phyloP scores from a whole-genome alignment of 768 basidiomycete genomes.

The Boletus edulis region DNA sequence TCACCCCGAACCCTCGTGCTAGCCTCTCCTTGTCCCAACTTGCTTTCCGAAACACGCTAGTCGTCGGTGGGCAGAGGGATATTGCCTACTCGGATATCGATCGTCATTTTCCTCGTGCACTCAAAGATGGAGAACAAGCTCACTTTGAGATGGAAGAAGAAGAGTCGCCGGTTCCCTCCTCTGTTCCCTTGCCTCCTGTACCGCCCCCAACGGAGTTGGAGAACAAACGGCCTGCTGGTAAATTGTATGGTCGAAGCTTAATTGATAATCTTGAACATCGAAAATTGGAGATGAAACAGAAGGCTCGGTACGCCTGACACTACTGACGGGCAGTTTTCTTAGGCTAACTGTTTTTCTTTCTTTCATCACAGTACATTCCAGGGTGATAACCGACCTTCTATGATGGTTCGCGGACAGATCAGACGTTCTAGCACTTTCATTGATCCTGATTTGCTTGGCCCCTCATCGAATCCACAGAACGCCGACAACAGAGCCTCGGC shows the following conservation, averaged over 20 bases:
- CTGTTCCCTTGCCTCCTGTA: slow-evolving; percentile 30
- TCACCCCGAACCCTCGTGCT: slow-evolving; percentile 74
- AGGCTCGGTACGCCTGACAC: slow-evolving; percentile 63
- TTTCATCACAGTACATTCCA: slow-evolving; percentile 64
- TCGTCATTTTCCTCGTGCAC: slow-evolving; percentile 62
- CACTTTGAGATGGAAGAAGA: slow-evolving; percentile 44
- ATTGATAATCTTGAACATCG: slow-evolving; percentile 87
- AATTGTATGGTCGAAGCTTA: slow-evolving; percentile 81
- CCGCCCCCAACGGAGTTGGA: slow-evolving; percentile 32
- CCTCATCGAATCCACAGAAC: slow-evolving; percentile 45
- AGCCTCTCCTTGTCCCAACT: slow-evolving; percentile 77
- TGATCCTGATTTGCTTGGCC: slow-evolving; percentile 60
- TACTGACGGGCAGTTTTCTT: neutral
- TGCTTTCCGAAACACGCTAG: slow-evolving; percentile 80
- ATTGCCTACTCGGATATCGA: slow-evolving; percentile 62
- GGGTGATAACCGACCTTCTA: slow-evolving; percentile 86
- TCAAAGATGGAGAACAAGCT: slow-evolving; percentile 75
- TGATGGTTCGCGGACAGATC: slow-evolving; percentile 75
- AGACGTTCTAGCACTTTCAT: slow-evolving; percentile 67
- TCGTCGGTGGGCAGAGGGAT: slow-evolving; percentile 65
- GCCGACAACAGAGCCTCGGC: slow-evolving; percentile 42
- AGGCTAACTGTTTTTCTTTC: slow-evolving; percentile 5
- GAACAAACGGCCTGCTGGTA: slow-evolving; percentile 64
- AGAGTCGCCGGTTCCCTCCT: slow-evolving; percentile 32
- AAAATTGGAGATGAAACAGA: slow-evolving; percentile 78